Evolutionary conservation across 352 stramenopile genomes (phyloP).

Genomic region (Globisporangium polare): DNA sequence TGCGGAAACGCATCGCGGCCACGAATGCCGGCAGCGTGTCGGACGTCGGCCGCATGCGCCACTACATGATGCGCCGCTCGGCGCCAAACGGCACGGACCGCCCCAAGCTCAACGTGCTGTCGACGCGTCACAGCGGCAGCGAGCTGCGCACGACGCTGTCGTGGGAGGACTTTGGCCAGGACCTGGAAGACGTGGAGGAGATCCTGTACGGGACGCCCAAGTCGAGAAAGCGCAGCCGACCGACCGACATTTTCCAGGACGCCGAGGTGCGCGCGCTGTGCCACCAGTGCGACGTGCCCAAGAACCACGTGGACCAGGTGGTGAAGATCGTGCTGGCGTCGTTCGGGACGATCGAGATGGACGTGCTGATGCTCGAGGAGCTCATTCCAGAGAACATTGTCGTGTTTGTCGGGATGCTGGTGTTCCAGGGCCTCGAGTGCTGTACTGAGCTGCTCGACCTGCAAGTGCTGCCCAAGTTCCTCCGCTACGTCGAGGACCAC

Average conservation of each 20-base stretch:
- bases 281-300: conserved; percentile 37
- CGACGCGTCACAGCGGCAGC: conserved; percentile 37
- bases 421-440: conserved; percentile 64
- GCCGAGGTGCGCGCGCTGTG: conserved; percentile 51
- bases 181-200: conserved; percentile 36
- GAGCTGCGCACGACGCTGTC: conserved; percentile 42
- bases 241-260: conserved; percentile 43
- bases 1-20: conserved; percentile 24
- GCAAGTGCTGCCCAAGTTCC: conserved; percentile 37
- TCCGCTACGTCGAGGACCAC: conserved; percentile 56
- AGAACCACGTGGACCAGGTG: conserved; percentile 38
- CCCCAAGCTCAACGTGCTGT: conserved; percentile 43
- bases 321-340: conserved; percentile 40
- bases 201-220: conserved; percentile 35
- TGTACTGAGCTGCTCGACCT: conserved; percentile 53
- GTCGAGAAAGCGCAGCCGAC: conserved; percentile 47
- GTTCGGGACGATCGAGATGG: conserved; percentile 65
- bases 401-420: conserved; percentile 64
- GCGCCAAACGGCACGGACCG: conserved; percentile 28
- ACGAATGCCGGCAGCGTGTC: conserved; percentile 25
- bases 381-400: conserved; percentile 60
- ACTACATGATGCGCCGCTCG: conserved; percentile 42
- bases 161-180: conserved; percentile 32
- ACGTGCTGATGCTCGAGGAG: conserved; percentile 69
- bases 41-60: conserved; percentile 32